Conservation (phyloP, 2,329 filamentous ascomycete genomes). For the Aureobasidium sp. region DNA sequence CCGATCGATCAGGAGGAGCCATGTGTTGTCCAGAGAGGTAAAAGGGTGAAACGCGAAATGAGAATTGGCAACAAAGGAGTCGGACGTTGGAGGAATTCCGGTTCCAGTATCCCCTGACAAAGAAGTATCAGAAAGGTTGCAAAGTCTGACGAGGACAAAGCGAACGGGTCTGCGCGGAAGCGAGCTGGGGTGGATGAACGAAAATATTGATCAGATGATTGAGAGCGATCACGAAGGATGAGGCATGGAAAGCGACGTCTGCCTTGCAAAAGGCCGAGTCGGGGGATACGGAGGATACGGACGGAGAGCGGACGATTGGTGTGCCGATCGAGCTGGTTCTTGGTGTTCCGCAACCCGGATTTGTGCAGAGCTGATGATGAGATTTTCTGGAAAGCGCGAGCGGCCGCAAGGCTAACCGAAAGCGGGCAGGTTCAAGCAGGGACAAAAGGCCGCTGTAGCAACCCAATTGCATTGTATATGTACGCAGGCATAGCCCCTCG, state of each 20-base stretch:
- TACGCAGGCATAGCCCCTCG: constrained; percentile 10
- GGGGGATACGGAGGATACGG: not conserved
- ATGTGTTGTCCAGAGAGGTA: not conserved
- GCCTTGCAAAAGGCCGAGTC: constrained; percentile 5
- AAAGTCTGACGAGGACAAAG: constrained; percentile 1
- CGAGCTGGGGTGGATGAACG: not conserved
- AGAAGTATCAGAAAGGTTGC: not conserved
- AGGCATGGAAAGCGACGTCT: constrained; percentile 4
- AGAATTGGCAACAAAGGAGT: constrained; percentile 13
- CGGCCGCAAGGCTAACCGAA: constrained; percentile 12
- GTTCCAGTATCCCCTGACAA: constrained; percentile 8
- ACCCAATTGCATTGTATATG: constrained; percentile 8
- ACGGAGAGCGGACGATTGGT: not conserved
- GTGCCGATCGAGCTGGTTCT: not conserved
- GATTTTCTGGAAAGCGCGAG: constrained; percentile 13
- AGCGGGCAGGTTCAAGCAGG: not conserved
- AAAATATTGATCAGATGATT: constrained; percentile 12
- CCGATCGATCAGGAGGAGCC: not conserved
- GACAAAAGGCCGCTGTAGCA: constrained; percentile 15
- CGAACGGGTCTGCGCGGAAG: not conserved
- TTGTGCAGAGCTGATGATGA: not conserved
- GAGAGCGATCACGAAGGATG: not conserved
- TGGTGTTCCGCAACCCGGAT: not conserved
- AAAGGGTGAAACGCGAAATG: constrained; percentile 12
- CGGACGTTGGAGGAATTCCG: constrained; percentile 8